Conservation (phyloP, 768 basidiomycete species). For the Termitomyces sp. region DNA sequence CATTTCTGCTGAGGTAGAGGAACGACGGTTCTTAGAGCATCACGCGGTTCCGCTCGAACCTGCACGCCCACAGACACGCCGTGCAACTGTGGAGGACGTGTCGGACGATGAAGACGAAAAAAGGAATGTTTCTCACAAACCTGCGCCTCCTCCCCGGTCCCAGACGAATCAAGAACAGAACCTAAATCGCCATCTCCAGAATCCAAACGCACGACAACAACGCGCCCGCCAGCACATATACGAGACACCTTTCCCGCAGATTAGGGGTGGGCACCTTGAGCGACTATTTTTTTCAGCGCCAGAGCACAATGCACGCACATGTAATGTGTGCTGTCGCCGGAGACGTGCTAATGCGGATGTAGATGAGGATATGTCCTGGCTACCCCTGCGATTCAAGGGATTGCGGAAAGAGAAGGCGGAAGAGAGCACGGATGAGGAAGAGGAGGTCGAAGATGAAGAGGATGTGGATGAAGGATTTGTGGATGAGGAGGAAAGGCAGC, state of each 20-base stretch:
- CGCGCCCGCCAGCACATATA: slow-evolving; percentile 5
- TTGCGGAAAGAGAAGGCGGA: slow-evolving; percentile 7
- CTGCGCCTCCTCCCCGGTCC: not conserved
- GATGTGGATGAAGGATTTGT: slow-evolving; percentile 50
- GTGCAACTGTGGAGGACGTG: slow-evolving; percentile 16
- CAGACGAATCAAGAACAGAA: not conserved
- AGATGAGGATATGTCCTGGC: slow-evolving; percentile 16
- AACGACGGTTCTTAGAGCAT: slow-evolving; percentile 15
- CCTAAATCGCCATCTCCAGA: slow-evolving; percentile 10
- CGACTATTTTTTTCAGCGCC: slow-evolving; percentile 79
- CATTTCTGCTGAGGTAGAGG: slow-evolving; percentile 60
- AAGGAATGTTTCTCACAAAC: slow-evolving; percentile 2
- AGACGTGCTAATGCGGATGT: slow-evolving; percentile 20
- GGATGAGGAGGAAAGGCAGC: slow-evolving; percentile 29
- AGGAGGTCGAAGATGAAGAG: slow-evolving; percentile 15
- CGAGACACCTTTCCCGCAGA: slow-evolving; percentile 75
- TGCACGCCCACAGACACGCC: slow-evolving; percentile 1
- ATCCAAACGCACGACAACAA: not conserved
- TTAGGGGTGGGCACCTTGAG: slow-evolving; percentile 76
- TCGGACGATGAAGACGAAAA: slow-evolving; percentile 15
- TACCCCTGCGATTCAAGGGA: slow-evolving; percentile 23
- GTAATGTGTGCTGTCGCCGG: slow-evolving; percentile 61
- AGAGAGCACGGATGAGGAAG: not conserved
- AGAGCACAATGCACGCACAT: slow-evolving; percentile 70
- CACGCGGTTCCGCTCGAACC: not conserved